A percentile compares a stretch with the other conserved stretches of the same genome.
phyloP scores from a whole-genome alignment of 768 basidiomycete genomes.

The Hemileccinum impolitum region DNA sequence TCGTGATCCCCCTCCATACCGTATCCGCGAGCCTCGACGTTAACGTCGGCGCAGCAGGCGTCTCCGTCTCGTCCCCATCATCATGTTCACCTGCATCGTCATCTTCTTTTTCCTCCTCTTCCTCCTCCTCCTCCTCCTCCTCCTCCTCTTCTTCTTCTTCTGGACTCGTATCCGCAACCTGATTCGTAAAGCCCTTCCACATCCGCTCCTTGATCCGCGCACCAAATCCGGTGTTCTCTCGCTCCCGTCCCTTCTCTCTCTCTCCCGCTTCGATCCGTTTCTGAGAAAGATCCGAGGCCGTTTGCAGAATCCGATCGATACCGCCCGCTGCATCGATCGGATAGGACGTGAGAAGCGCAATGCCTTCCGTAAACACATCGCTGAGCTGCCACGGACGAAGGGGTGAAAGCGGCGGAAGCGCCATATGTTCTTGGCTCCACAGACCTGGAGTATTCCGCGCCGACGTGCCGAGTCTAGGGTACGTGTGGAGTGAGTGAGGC shows the following conservation, averaged over 20 bases:
- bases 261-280: constrained; percentile 43
- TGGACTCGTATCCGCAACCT: constrained; percentile 34
- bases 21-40: constrained; percentile 55
- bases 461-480: constrained; percentile 51
- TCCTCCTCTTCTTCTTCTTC: constrained; percentile 30
- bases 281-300: constrained; percentile 55
- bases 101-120: constrained; percentile 31
- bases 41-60: constrained; percentile 35
- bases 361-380: constrained; percentile 65
- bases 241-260: constrained; percentile 26
- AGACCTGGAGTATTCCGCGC: constrained; percentile 43
- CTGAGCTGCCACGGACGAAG: constrained; percentile 49
- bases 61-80: constrained; percentile 47
- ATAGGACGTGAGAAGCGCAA: constrained; percentile 62
- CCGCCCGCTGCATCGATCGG: constrained; percentile 65
- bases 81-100: constrained; percentile 28
- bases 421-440: constrained; percentile 48
- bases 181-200: constrained; percentile 67
- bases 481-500: not conserved
- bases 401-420: constrained; percentile 39
- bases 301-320: constrained; percentile 67
- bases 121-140: constrained; percentile 36
- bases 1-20: constrained; percentile 78
- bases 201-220: constrained; percentile 54
- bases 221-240: constrained; percentile 44